A percentile compares a stretch with the other conserved stretches of the same genome.
phyloP scores from a whole-genome alignment of 441 rosid species.

The Pelargonium myrrhifolium region DNA sequence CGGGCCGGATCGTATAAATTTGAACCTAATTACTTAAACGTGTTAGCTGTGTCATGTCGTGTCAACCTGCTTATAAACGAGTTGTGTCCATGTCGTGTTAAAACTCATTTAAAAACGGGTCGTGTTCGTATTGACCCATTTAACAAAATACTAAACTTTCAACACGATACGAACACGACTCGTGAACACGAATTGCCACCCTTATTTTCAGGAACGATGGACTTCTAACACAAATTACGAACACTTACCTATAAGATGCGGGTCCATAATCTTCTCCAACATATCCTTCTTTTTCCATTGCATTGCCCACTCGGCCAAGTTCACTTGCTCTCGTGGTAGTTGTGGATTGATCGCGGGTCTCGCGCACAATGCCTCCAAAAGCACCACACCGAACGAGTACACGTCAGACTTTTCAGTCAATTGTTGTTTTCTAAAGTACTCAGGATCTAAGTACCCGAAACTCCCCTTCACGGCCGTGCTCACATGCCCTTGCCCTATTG shows the following conservation, averaged over 20 bases:
- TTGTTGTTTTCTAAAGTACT: slow-evolving; percentile 76
- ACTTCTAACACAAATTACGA: no score
- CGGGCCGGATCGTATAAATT: no score
- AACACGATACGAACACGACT: no score
- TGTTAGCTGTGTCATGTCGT: no score
- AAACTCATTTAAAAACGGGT: no score
- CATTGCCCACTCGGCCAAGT: slow-evolving; percentile 93
- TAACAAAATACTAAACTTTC: no score
- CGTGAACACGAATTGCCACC: no score
- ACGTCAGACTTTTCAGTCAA: slow-evolving; percentile 81
- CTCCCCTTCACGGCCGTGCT: slow-evolving; percentile 89
- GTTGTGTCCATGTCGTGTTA: no score
- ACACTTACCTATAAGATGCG: slow-evolving; percentile 41
- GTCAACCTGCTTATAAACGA: no score
- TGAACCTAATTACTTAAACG: no score
- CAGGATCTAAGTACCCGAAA: slow-evolving; percentile 77
- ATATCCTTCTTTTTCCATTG: slow-evolving; percentile 79
- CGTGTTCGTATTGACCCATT: no score
- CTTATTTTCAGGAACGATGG: no score
- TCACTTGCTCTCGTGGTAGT: slow-evolving; percentile 76
- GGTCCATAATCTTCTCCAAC: slow-evolving; percentile 74
- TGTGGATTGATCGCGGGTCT: slow-evolving; percentile 69
- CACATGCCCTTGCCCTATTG: slow-evolving; percentile 67
- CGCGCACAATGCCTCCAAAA: slow-evolving; percentile 67
- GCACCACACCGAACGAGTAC: slow-evolving; percentile 81